These are phyloP conservation scores for Wickerhamiella dianesei DNA, from an alignment of 805 yeast genomes.

Conservation along the genomic window DNA sequence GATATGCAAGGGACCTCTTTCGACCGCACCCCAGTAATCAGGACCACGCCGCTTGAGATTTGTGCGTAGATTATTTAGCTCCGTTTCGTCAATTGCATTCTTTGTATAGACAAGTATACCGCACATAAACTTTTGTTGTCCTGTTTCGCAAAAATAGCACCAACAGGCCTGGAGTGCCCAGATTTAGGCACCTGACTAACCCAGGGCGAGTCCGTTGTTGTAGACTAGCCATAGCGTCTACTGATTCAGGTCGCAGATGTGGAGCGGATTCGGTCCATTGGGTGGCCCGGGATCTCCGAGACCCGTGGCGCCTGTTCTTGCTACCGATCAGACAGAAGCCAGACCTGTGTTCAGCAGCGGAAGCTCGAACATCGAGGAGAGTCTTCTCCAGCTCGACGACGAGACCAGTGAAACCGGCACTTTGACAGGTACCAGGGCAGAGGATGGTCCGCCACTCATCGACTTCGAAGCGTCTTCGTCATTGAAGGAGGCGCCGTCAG, in stretches of 20 bases:
- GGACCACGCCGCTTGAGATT: conserved; percentile 22
- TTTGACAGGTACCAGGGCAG: too few relatives aligned
- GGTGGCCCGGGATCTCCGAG: conserved; percentile 7
- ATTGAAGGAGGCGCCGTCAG: too few relatives aligned
- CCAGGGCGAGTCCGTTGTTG: background rate
- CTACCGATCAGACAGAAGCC: conserved; percentile 10
- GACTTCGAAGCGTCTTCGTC: too few relatives aligned
- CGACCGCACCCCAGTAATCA: conserved; percentile 12
- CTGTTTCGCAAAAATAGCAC: background rate
- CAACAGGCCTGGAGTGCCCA: background rate
- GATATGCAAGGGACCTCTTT: conserved; percentile 2
- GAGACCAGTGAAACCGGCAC: too few relatives aligned
- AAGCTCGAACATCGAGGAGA: background rate
- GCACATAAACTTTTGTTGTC: conserved; percentile 18
- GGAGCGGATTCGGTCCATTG: conserved; percentile 21
- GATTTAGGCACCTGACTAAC: background rate
- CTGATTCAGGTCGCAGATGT: too few relatives aligned
- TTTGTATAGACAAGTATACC: conserved; percentile 21
- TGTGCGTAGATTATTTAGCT: background rate
- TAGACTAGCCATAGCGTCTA: too few relatives aligned
- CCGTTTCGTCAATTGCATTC: background rate
- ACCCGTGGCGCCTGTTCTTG: conserved; percentile 13
- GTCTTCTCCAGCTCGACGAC: background rate
- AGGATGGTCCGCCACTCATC: too few relatives aligned
- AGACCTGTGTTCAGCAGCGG: conserved; percentile 2